A percentile compares a stretch with the other conserved stretches of the same genome.
phyloP scores from a whole-genome alignment of 129 eudicot genomes.

The Flaveria trinervia region DNA sequence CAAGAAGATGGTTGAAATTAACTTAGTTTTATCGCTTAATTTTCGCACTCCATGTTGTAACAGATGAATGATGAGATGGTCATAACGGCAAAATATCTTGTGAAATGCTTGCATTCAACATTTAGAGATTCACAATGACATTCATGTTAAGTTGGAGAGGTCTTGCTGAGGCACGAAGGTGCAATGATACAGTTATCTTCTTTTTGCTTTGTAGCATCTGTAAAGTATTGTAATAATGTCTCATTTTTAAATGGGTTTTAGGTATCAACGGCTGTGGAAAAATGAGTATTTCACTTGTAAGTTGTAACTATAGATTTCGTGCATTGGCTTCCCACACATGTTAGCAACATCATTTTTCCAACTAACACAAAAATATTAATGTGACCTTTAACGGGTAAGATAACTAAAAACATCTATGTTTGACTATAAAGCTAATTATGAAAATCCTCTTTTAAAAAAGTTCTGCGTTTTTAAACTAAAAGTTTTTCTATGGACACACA shows the following conservation, averaged over 20 bases:
- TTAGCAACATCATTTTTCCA: no score
- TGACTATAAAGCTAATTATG: no score
- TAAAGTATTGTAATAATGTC: neutral
- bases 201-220: neutral
- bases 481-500: no score
- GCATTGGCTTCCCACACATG: no score
- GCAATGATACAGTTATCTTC: neutral
- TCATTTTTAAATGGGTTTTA: neutral
- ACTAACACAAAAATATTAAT: neutral
- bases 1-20: neutral
- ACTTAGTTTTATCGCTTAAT: no score
- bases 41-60: neutral
- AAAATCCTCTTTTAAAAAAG: no score
- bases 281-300: no score
- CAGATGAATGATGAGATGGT: constrained; percentile 33
- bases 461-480: no score
- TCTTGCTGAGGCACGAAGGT: neutral
- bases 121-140: constrained; percentile 16
- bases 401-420: no score
- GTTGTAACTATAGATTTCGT: no score
- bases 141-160: neutral
- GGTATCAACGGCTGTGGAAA: no score
- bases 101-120: constrained; percentile 23
- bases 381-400: no score
- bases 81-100: constrained; percentile 18